These are phyloP conservation scores for Lagenaria siceraria DNA, from an alignment of 306 rosid species.

Conservation along the genomic window DNA sequence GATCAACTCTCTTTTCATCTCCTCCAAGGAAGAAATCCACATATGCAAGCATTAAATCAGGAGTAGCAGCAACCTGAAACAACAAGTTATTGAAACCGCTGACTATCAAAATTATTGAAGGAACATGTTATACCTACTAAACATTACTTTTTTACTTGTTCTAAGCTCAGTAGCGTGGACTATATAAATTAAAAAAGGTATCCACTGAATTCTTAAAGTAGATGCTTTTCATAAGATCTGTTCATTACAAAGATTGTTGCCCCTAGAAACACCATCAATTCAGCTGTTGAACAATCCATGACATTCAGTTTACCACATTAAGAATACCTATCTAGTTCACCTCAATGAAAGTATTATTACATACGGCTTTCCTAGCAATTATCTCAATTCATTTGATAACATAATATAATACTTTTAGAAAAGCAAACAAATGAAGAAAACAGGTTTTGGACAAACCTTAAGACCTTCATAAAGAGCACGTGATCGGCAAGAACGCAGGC, in stretches of 20 bases:
- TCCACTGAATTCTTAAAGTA: background rate
- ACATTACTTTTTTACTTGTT: background rate
- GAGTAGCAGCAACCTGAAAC: slow-evolving; percentile 72
- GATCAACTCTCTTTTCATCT: slow-evolving; percentile 81
- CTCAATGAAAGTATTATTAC: background rate
- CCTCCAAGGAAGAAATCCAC: slow-evolving; percentile 93
- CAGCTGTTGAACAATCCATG: background rate
- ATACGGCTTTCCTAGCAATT: background rate
- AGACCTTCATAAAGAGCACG: slow-evolving; percentile 49
- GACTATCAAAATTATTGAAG: background rate
- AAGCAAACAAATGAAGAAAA: background rate
- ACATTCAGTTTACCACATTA: background rate
- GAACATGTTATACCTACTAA: background rate
- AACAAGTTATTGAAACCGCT: background rate
- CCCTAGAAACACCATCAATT: background rate
- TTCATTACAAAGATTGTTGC: background rate
- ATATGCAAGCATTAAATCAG: slow-evolving; percentile 88
- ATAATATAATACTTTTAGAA: background rate
- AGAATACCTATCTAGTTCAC: background rate
- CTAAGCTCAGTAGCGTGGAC: background rate
- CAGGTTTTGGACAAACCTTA: slow-evolving; percentile 18
- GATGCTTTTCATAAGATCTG: background rate
- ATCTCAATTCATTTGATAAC: background rate
- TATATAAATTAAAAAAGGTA: background rate
- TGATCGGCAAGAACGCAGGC: slow-evolving; percentile 39